Percentiles rank a stretch among this genome's conserved stretches.
Conservation (phyloP, 345 rosid genomes). For the Salix arbutifolia region DNA sequence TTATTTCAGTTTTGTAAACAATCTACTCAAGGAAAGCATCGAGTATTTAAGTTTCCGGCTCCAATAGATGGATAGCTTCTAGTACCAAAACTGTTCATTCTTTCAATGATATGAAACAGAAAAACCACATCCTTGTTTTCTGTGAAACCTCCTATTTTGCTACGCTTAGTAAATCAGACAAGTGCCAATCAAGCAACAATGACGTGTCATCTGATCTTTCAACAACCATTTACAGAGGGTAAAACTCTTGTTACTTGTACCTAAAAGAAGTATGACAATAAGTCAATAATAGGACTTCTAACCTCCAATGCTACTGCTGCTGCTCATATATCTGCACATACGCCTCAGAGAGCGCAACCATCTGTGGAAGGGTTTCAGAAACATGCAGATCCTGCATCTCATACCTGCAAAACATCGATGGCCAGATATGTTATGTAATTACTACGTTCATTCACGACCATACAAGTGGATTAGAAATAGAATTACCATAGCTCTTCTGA, state of each 20-base stretch:
- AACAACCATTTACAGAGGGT: neutral
- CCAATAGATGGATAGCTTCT: neutral
- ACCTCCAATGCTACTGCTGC: constrained; percentile 40
- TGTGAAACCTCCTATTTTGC: neutral
- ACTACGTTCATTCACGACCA: neutral
- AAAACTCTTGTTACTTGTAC: neutral
- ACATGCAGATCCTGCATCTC: constrained; percentile 99
- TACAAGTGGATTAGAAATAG: neutral
- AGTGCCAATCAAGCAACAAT: neutral
- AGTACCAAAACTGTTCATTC: neutral
- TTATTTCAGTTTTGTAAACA: too few relatives aligned
- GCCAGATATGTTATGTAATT: neutral
- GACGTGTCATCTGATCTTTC: neutral
- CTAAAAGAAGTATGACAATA: neutral
- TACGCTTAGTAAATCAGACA: neutral
- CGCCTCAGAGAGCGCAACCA: constrained; percentile 95
- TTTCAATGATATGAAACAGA: neutral
- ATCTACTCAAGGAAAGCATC: too few relatives aligned
- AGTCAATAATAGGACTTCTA: neutral
- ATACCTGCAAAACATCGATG: constrained; percentile 52
- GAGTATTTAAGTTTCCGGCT: neutral
- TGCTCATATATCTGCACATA: constrained; percentile 97
- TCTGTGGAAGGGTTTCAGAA: constrained; percentile 93
- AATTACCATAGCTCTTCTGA: constrained; percentile 87
- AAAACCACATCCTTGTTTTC: neutral